Percentiles rank a stretch among this genome's conserved stretches.
phyloP scores from a whole-genome alignment of 257 asterid genomes.

The Scutellaria baicalensis region DNA sequence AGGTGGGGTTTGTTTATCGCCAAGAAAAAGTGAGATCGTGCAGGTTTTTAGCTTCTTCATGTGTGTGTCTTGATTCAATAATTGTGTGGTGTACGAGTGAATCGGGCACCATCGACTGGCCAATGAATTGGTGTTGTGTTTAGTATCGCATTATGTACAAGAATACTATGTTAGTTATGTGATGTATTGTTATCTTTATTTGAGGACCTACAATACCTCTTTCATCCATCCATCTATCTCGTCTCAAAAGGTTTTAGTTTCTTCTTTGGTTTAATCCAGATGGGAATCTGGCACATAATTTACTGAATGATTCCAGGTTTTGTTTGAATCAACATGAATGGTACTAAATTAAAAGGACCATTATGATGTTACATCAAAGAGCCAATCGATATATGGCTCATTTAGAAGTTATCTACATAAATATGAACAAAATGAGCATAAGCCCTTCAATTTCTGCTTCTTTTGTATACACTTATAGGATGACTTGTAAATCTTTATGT shows the following conservation, averaged over 20 bases:
- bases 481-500: too few relatives aligned
- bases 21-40: slow-evolving; percentile 41
- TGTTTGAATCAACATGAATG: too few relatives aligned
- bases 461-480: neutral
- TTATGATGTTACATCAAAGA: too few relatives aligned
- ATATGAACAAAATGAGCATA: too few relatives aligned
- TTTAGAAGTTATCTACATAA: too few relatives aligned
- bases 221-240: neutral
- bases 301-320: too few relatives aligned
- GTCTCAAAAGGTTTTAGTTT: neutral
- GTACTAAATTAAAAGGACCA: too few relatives aligned
- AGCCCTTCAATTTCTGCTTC: too few relatives aligned
- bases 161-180: neutral
- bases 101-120: neutral
- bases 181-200: neutral
- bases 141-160: neutral
- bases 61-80: slow-evolving; percentile 6
- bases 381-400: too few relatives aligned
- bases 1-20: slow-evolving; percentile 94
- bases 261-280: neutral
- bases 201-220: neutral
- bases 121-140: neutral
- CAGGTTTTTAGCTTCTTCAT: neutral
- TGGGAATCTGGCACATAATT: neutral
- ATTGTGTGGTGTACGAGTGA: slow-evolving; percentile 7